A percentile compares a stretch with the other conserved stretches of the same genome.
phyloP scores from a whole-genome alignment of 208 protist genomes.

The Trypanosoma cruzi region DNA sequence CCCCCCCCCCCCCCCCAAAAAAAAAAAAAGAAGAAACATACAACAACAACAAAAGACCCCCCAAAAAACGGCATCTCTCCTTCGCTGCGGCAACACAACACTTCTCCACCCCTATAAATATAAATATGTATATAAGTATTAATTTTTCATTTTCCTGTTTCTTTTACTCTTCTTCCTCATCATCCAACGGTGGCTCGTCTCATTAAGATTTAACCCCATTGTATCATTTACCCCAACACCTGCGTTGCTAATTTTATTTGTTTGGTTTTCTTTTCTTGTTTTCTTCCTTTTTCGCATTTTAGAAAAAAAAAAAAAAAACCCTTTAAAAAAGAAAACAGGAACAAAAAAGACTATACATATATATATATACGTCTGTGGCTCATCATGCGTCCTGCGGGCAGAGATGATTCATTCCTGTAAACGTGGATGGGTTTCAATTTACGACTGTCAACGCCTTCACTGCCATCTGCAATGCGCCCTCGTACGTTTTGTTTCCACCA shows the following conservation, averaged over 20 bases:
- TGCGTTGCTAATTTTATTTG: background rate
- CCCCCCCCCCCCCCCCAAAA: background rate
- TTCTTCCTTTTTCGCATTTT: background rate
- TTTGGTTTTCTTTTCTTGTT: background rate
- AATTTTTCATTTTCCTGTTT: too few species aligned
- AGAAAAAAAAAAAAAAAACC: background rate
- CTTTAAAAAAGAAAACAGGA: background rate
- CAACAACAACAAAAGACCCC: background rate
- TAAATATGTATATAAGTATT: too few species aligned
- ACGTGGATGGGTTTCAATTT: too few species aligned
- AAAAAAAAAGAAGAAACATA: background rate
- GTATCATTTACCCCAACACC: background rate
- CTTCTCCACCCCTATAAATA: too few species aligned
- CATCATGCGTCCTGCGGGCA: background rate
- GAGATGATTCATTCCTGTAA: too few species aligned
- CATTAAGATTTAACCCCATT: too few species aligned
- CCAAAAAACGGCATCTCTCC: background rate
- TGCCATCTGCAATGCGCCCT: slow-evolving; percentile 93
- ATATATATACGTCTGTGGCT: background rate
- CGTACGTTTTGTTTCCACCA: slow-evolving; percentile 94
- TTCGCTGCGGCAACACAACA: too few species aligned
- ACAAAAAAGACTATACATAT: background rate
- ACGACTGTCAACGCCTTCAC: slow-evolving; percentile 42
- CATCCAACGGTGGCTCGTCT: too few species aligned
- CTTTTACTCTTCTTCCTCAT: background rate